phyloP scores from a whole-genome alignment of 495 filamentous ascomycete species.

The Penicillium samsonianum region DNA sequence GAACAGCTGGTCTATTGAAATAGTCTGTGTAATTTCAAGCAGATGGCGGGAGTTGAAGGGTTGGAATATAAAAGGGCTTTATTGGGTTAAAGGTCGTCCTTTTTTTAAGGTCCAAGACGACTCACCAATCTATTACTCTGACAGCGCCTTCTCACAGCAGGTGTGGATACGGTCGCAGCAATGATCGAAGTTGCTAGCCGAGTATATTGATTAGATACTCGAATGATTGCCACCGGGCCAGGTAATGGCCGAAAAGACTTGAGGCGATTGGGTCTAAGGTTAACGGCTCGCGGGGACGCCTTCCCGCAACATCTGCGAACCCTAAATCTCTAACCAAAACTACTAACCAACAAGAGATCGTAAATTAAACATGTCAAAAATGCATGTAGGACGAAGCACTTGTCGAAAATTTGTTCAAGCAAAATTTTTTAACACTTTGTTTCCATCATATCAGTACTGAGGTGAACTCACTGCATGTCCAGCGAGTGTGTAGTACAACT shows the following conservation, averaged over 20 bases:
- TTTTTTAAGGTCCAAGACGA: neutral
- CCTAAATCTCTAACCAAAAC: neutral
- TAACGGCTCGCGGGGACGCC: constrained; percentile 12
- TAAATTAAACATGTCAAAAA: neutral
- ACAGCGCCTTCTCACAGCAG: constrained; percentile 20
- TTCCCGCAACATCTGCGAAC: constrained; percentile 26
- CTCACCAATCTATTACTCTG: neutral
- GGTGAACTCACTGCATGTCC: neutral
- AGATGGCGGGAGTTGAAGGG: neutral
- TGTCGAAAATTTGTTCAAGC: neutral
- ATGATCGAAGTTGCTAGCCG: neutral
- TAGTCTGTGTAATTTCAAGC: neutral
- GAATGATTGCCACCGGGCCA: neutral
- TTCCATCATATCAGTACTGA: neutral
- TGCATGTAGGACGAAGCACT: neutral
- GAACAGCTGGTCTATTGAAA: neutral
- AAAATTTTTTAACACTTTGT: neutral
- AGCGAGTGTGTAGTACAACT: neutral
- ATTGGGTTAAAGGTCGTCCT: neutral
- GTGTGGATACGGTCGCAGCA: constrained; percentile 1
- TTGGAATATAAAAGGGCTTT: neutral
- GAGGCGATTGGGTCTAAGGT: neutral
- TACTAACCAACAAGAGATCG: neutral
- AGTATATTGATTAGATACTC: neutral
- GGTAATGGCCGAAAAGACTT: neutral